phyloP scores from a whole-genome alignment of 176 grass and related monocot species.

The Oropetium thomaeum region DNA sequence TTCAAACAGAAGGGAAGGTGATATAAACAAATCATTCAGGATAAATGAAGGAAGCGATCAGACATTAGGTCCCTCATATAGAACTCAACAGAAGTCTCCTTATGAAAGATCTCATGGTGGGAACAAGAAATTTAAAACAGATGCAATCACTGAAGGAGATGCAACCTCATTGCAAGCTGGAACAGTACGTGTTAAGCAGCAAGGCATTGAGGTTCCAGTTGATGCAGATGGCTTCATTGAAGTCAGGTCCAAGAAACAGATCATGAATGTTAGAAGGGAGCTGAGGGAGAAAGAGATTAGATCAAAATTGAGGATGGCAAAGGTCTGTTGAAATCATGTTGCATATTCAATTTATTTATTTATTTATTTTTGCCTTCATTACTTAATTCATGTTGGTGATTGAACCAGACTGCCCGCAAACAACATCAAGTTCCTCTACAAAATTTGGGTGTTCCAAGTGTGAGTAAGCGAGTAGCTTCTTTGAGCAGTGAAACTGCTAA shows the following conservation, averaged over 20 bases:
- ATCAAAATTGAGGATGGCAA: slow-evolving; percentile 70
- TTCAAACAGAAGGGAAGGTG: slow-evolving; percentile 44
- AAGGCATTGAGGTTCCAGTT: slow-evolving; percentile 81
- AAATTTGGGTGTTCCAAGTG: slow-evolving; percentile 40
- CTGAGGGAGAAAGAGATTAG: slow-evolving; percentile 95
- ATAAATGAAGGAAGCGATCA: slow-evolving; percentile 39
- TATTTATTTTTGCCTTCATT: not conserved
- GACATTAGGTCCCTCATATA: slow-evolving; percentile 39
- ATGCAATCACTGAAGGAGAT: slow-evolving; percentile 43
- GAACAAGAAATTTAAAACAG: slow-evolving; percentile 41
- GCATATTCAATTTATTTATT: slow-evolving; percentile 18
- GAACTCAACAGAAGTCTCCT: slow-evolving; percentile 39
- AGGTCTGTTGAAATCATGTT: slow-evolving; percentile 54
- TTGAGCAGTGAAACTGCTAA: slow-evolving; percentile 36
- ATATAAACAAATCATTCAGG: slow-evolving; percentile 32
- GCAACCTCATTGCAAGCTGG: slow-evolving; percentile 50
- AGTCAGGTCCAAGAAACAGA: slow-evolving; percentile 97
- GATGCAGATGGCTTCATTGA: slow-evolving; percentile 99
- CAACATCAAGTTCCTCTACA: slow-evolving; percentile 45
- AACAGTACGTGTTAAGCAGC: slow-evolving; percentile 71
- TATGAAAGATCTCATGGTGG: slow-evolving; percentile 48
- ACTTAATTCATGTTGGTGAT: slow-evolving; percentile 27
- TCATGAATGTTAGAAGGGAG: slow-evolving; percentile 88
- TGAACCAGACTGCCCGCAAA: slow-evolving; percentile 64
- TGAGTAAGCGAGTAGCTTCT: slow-evolving; percentile 40